Conservation (phyloP, 164 flowering plant genomes). For the Houttuynia cordata region DNA sequence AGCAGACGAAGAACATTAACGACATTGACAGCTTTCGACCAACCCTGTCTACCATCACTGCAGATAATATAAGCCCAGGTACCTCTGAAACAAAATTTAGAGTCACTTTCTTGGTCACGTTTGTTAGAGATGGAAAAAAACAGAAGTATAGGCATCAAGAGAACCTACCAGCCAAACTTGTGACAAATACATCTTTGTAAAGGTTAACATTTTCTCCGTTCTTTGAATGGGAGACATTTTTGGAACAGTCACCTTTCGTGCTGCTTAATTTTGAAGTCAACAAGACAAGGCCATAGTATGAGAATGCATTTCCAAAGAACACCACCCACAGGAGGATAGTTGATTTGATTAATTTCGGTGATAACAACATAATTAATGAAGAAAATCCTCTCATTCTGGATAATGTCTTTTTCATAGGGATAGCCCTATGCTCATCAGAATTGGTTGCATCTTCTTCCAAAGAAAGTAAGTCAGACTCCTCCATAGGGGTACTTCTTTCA, state of each 20-base stretch:
- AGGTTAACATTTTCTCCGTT: constrained; percentile 17
- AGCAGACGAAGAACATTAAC: constrained; percentile 38
- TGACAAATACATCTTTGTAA: constrained; percentile 61
- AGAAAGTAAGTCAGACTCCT: constrained; percentile 32
- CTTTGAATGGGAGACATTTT: constrained; percentile 14
- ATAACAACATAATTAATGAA: constrained; percentile 46
- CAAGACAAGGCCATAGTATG: constrained; percentile 87
- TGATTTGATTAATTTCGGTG: constrained; percentile 50
- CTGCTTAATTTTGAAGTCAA: constrained; percentile 63
- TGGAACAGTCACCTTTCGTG: constrained; percentile 25
- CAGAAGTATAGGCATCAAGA: neutral
- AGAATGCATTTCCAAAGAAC: constrained; percentile 83
- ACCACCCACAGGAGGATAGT: constrained; percentile 82
- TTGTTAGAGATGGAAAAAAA: neutral
- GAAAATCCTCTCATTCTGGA: constrained; percentile 21
- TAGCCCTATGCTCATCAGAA: neutral
- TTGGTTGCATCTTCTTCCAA: constrained; percentile 9
- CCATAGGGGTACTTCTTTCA: constrained; percentile 22
- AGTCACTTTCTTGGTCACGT: neutral
- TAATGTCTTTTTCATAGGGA: constrained; percentile 9
- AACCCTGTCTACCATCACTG: constrained; percentile 55
- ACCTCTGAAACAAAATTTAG: constrained; percentile 34
- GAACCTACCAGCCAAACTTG: constrained; percentile 79
- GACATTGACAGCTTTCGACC: constrained; percentile 84
- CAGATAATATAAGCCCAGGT: constrained; percentile 76